Evolutionary conservation across 1,284 basidiomycete species (phyloP).

Genomic region (Singerocomus inundabilis): DNA sequence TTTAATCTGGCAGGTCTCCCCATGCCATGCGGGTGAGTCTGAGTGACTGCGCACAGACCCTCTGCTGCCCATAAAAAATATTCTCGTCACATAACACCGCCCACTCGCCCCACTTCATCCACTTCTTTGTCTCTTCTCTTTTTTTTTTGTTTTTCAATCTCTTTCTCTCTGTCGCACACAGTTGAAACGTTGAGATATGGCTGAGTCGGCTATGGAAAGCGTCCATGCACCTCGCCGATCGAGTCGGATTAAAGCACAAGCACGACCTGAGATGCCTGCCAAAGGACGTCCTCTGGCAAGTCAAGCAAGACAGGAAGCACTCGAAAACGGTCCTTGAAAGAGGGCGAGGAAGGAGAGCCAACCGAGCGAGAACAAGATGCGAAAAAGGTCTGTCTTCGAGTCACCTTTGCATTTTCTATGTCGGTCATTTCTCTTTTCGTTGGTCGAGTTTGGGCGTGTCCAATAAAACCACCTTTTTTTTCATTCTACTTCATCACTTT

Average conservation of each 20-base stretch:
- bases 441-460: not conserved
- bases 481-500: not conserved
- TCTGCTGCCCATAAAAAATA: slow-evolving; percentile 11
- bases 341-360: slow-evolving; percentile 16
- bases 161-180: no score
- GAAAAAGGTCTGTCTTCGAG: slow-evolving; percentile 22
- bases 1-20: slow-evolving; percentile 14
- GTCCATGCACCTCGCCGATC: slow-evolving; percentile 43
- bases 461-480: no score
- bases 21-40: slow-evolving; percentile 19
- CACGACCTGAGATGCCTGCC: slow-evolving; percentile 32
- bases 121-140: not conserved
- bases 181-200: slow-evolving; percentile 18
- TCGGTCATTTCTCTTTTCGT: not conserved
- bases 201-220: slow-evolving; percentile 18
- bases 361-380: slow-evolving; percentile 21
- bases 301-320: slow-evolving; percentile 28
- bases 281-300: slow-evolving; percentile 30
- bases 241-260: slow-evolving; percentile 44
- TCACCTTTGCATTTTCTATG: no score
- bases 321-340: slow-evolving; percentile 28
- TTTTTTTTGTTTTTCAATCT: not conserved
- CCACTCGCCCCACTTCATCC: not conserved
- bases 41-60: slow-evolving; percentile 29
- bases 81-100: slow-evolving; percentile 6